Evolutionary conservation across 495 filamentous ascomycete species (phyloP), one percentile per base, ranked within the genome.

Genomic region (Lasiosphaeriaceae sp.): DNA sequence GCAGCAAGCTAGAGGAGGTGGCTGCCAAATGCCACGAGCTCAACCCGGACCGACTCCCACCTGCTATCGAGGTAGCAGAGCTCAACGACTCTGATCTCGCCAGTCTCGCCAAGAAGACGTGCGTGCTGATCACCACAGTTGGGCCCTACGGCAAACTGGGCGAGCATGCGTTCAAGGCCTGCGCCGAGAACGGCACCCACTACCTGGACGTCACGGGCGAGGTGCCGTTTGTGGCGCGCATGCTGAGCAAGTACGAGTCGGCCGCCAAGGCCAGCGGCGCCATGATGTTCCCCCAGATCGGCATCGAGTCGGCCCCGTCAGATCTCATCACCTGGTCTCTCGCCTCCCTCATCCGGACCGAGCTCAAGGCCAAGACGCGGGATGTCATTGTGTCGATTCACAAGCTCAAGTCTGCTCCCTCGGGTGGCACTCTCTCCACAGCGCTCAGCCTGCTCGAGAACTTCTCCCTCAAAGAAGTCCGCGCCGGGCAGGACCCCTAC

Each of bases 201-300:
- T 96, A 96, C 68, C 75, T 97, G 44, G 93, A 97, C 74, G 83
- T 83, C 29, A 96, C 93, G 12, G 92, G 92, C 37, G 94, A 98
- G 67, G 82, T 83, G 8, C 88, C 90, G 8, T 98, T 88, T 83
- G 80, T 92, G 23, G 74, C 80, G 55, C 74, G 82, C 22, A 94
- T 96, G 78, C 83, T 97, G 53, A 77, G 84, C 17, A 89, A 90
- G 60, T 94, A 96, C 66, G 82, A 93, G 56, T 78, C 84, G 12
- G 79, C 73, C 1, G 94, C 94, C 16, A 84, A 91, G 64, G 68
- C 71, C 14, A 91, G 79, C 58, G 88, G 89, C 46, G 88, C 90
- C 23, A 88, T 94, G 69, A 88, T 97, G 55, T 91, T 98, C 51
- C 89, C 90, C 9, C 87, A 90, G 63, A 84, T 86, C 62, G 94